Percentiles rank a stretch among this genome's conserved stretches.
Conservation (phyloP, 2,329 filamentous ascomycete species). For the Furcasterigmium furcatum region DNA sequence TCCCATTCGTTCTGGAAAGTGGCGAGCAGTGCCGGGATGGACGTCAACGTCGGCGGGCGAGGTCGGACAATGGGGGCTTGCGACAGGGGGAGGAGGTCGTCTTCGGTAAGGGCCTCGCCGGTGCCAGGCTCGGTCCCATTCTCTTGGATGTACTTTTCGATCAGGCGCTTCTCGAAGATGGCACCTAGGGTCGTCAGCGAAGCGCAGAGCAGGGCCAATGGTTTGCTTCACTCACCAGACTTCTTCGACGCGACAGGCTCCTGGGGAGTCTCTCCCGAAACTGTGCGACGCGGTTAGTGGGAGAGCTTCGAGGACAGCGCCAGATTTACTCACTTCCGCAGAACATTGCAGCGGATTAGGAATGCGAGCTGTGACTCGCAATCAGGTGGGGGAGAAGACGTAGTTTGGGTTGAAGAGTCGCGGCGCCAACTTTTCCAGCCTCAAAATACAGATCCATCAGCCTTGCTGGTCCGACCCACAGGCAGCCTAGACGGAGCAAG, state of each 20-base stretch:
- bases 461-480: conserved; percentile 7
- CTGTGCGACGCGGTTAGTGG: conserved; percentile 41
- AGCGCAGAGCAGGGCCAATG: conserved; percentile 8
- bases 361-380: too few relatives aligned
- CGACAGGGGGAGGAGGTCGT: conserved; percentile 88
- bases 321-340: conserved; percentile 33
- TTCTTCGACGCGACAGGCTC: conserved; percentile 93
- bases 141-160: conserved; percentile 92
- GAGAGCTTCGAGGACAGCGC: background rate
- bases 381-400: background rate
- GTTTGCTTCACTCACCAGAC: conserved; percentile 59
- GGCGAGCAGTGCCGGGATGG: conserved; percentile 88
- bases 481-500: background rate
- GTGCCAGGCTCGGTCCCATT: conserved; percentile 90
- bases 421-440: conserved; percentile 3
- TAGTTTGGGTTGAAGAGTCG: background rate
- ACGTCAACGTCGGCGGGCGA: conserved; percentile 88
- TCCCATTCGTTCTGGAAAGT: conserved; percentile 99
- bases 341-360: conserved; percentile 9
- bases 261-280: conserved; percentile 95
- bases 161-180: conserved; percentile 91
- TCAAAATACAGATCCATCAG: conserved; percentile 12
- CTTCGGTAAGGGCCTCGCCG: conserved; percentile 75
- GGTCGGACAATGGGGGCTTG: conserved; percentile 80
- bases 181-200: conserved; percentile 55